Base-by-base conservation (phyloP, 192 early-diverging fungal species). In the Rhizoclosmatium sp. region DNA sequence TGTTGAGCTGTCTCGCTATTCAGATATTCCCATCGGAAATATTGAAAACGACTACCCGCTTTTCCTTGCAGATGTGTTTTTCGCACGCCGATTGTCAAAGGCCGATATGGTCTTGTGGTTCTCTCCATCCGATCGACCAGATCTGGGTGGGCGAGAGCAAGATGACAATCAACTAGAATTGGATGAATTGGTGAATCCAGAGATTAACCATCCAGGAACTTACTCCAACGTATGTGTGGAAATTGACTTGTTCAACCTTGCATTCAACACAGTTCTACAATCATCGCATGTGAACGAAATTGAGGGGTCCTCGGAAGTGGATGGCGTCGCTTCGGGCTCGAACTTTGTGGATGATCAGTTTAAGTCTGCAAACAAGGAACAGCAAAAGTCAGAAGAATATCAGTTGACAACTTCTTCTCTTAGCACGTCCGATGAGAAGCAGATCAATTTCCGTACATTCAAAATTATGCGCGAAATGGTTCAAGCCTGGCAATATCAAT, bases 51-150 rank as follows among this genome's bases (percentile, higher is more conserved):
- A 98, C 72, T 92, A 93, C 16, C 87, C 92, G 42, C 64, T 97
- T 21, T 97, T 93, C 61, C 79, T 95, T 44, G 86, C 93, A 0
- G 98, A 99, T 80, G 76, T 99, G 7, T 88, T 92, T 16, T 92
- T 97, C 81, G 94, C 96, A 0, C 86, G 96, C 59, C 86, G 89
- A n/a, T 83, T 99, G 71, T 82, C 86, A 16, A 83, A 89, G n/a
- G 86, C 90, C 39, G 94, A 95, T 64, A 92, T 94, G 83, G 78
- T 99, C 1, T 78, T 98, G 44, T 99, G 98, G 98, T 97, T 92
- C 88, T 98, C 96, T 54, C 81, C 91, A 1, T 90, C 89, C 2
- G 86, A 84, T 47, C 90, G 88, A 61, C 96, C 96, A 0, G 96
- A 98, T 82, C 80, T 98, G 19, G 96, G 97, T 49, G 96, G 96